These are phyloP conservation scores for Russula sp. DNA, from an alignment of 768 basidiomycete genomes.

Conservation along the genomic window DNA sequence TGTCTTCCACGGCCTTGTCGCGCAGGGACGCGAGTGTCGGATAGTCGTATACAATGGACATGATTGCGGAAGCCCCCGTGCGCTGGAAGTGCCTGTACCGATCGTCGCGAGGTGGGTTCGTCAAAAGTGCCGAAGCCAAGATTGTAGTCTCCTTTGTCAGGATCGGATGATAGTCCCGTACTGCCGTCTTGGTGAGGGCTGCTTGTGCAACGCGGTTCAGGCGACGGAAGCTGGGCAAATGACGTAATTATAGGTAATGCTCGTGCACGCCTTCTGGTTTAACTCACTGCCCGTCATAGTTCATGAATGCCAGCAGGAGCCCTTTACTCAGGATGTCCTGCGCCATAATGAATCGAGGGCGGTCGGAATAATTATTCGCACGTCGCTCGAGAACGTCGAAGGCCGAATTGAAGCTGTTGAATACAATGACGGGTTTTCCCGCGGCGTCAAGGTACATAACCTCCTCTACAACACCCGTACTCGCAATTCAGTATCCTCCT, in stretches of 20 bases:
- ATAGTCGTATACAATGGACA: conserved; percentile 28
- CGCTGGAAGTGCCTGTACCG: conserved; percentile 31
- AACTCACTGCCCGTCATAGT: neutral
- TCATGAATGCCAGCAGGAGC: neutral
- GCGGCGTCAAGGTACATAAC: conserved; percentile 25
- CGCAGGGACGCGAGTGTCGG: conserved; percentile 3
- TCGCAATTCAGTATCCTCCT: neutral
- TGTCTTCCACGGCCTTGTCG: neutral
- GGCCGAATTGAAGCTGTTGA: conserved; percentile 1
- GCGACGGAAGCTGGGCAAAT: conserved; percentile 29
- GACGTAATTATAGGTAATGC: too few species aligned
- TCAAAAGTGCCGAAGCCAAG: conserved; percentile 28
- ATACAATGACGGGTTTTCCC: conserved; percentile 20
- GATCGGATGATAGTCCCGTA: conserved; percentile 25
- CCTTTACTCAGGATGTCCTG: conserved; percentile 15
- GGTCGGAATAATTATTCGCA: conserved; percentile 28
- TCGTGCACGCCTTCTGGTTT: neutral
- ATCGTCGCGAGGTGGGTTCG: conserved; percentile 22
- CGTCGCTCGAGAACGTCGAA: conserved; percentile 27
- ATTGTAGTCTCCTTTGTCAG: conserved; percentile 30
- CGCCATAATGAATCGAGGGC: conserved; percentile 19
- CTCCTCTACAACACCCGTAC: conserved; percentile 3
- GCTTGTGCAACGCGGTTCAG: conserved; percentile 32
- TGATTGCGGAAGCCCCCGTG: conserved; percentile 25
- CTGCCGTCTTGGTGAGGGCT: conserved; percentile 27